Evolutionary conservation across 2,329 filamentous ascomycete genomes (phyloP).

Genomic region (Colletotrichum endophyticum): DNA sequence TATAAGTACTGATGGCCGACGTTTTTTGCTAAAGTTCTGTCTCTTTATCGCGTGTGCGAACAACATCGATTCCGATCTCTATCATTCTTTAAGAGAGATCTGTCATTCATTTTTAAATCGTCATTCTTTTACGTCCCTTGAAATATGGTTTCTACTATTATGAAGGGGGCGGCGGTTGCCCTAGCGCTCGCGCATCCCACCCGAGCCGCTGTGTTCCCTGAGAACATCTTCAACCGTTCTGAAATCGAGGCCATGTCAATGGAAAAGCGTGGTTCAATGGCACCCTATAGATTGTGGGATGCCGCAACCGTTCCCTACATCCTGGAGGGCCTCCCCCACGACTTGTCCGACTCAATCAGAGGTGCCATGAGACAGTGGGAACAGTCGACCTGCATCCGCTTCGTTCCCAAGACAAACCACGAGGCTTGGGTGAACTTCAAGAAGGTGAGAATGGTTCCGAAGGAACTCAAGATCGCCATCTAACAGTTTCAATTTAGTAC

Average conservation of each 20-base stretch:
- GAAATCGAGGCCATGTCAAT: background rate
- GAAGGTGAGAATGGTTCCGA: background rate
- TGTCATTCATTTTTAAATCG: background rate
- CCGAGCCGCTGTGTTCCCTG: background rate
- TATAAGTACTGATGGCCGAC: background rate
- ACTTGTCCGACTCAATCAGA: background rate
- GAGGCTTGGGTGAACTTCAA: background rate
- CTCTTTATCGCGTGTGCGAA: background rate
- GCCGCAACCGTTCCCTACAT: background rate
- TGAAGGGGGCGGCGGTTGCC: background rate
- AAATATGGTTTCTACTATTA: background rate
- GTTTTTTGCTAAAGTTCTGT: background rate
- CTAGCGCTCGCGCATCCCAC: background rate
- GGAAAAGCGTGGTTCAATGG: background rate
- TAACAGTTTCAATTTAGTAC: background rate
- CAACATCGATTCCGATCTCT: background rate
- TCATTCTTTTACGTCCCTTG: background rate
- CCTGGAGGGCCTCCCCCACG: background rate
- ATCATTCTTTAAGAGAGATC: background rate
- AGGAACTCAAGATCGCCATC: background rate
- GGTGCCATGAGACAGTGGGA: background rate
- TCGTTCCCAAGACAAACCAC: background rate
- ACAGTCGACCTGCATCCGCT: background rate
- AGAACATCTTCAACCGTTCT: background rate
- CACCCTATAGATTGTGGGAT: background rate